Conservation (phyloP, 345 rosid genomes). For the Brassica cretica region DNA sequence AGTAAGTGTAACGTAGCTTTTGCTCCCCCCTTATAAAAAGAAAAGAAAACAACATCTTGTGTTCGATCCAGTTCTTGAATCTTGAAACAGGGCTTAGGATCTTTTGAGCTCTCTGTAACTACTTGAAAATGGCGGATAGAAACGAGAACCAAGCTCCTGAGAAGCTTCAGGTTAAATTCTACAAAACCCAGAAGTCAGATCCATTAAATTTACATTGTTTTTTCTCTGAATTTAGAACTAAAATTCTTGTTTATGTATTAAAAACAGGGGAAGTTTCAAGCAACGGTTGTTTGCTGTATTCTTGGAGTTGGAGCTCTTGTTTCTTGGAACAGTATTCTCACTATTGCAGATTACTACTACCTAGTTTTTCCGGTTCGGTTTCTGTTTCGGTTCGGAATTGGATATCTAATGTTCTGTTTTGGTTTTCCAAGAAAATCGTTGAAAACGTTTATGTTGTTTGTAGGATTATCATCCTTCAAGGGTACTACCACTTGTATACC, state of each 20-base stretch:
- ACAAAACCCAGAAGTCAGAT: slow-evolving; percentile 9
- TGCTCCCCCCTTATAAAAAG: background rate
- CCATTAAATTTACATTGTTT: background rate
- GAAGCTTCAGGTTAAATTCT: slow-evolving; percentile 28
- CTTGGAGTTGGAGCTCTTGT: slow-evolving; percentile 80
- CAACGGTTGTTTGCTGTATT: slow-evolving; percentile 63
- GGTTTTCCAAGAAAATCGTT: background rate
- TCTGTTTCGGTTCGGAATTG: slow-evolving; percentile 48
- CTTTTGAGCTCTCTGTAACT: slow-evolving; percentile 54
- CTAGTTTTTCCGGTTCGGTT: slow-evolving; percentile 58
- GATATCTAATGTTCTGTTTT: slow-evolving; percentile 5
- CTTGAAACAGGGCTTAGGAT: slow-evolving; percentile 55
- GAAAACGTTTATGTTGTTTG: background rate
- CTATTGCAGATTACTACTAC: slow-evolving; percentile 78
- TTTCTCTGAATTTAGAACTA: background rate
- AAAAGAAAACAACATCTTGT: background rate
- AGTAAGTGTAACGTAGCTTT: slow-evolving; percentile 5
- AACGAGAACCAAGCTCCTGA: slow-evolving; percentile 25
- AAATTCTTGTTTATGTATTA: slow-evolving; percentile 1
- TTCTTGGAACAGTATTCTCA: slow-evolving; percentile 85
- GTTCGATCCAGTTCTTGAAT: slow-evolving; percentile 3
- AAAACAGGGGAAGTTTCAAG: slow-evolving; percentile 65
- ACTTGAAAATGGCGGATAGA: slow-evolving; percentile 10
- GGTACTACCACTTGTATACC: slow-evolving; percentile 80
- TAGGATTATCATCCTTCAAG: slow-evolving; percentile 94